Conservation (phyloP, 1,284 basidiomycete species). For the Cutaneotrichosporon cavernicola region DNA sequence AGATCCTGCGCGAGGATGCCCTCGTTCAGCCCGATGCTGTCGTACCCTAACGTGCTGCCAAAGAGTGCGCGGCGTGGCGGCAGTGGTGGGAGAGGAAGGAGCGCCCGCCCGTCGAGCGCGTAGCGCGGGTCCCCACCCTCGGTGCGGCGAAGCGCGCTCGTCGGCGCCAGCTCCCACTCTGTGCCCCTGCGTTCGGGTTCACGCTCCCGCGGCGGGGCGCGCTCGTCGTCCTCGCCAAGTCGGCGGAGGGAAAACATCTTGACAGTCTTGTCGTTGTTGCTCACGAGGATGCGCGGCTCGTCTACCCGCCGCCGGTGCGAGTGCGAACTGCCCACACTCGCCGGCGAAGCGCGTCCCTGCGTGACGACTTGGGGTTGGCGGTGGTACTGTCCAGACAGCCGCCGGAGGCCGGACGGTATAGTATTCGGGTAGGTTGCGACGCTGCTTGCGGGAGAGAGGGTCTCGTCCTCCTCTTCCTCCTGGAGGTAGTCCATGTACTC, state of each 20-base stretch:
- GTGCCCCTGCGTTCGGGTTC: background rate
- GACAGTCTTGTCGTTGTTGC: slow-evolving; percentile 52
- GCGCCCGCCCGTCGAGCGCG: background rate
- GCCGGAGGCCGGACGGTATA: slow-evolving; percentile 42
- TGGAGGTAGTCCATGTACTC: slow-evolving; percentile 24
- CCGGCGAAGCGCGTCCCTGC: background rate
- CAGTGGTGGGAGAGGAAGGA: background rate
- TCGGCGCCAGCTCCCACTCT: background rate
- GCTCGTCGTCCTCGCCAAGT: background rate
- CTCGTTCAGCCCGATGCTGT: slow-evolving; percentile 22
- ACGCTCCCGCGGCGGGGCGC: background rate
- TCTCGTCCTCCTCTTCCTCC: slow-evolving; percentile 20
- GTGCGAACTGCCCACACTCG: background rate
- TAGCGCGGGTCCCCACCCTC: slow-evolving; percentile 12
- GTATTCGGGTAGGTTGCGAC: slow-evolving; percentile 53
- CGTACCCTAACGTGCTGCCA: slow-evolving; percentile 18
- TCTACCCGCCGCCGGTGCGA: slow-evolving; percentile 18
- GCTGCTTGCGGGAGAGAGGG: slow-evolving; percentile 18
- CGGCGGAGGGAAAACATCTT: slow-evolving; percentile 46
- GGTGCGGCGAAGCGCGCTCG: slow-evolving; percentile 22
- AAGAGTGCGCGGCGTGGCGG: slow-evolving; percentile 19
- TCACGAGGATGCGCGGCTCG: slow-evolving; percentile 50
- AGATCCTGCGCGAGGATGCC: slow-evolving; percentile 18
- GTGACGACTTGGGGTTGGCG: slow-evolving; percentile 32
- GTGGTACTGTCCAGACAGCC: slow-evolving; percentile 5